Percentiles rank a stretch among this genome's conserved stretches.
Evolutionary conservation across 257 asterid genomes (phyloP).

Genomic region (Thymus quinquecostatus): DNA sequence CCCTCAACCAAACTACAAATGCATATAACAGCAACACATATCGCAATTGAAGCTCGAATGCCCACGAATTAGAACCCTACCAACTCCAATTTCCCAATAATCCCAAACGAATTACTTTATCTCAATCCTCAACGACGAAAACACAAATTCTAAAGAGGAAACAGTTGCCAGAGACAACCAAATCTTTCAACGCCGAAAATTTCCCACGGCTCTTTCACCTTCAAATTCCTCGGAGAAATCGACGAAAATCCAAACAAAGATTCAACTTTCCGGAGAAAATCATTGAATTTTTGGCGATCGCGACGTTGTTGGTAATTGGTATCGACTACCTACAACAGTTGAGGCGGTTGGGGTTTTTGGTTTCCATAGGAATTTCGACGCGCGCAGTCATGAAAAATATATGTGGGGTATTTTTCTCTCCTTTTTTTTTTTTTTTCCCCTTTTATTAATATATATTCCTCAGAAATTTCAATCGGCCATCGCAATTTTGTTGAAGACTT

Average conservation of each 20-base stretch:
- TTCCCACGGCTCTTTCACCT: constrained; percentile 15
- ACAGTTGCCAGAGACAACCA: constrained; percentile 7
- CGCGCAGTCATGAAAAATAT: not conserved
- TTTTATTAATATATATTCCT: too few species aligned
- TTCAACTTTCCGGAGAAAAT: constrained; percentile 2
- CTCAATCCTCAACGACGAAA: not conserved
- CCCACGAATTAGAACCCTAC: constrained; percentile 11
- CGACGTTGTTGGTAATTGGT: not conserved
- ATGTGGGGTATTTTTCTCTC: too few species aligned
- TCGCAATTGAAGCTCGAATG: not conserved
- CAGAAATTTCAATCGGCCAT: too few species aligned
- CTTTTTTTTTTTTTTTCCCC: too few species aligned
- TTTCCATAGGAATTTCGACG: constrained; percentile 18
- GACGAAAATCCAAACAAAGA: not conserved
- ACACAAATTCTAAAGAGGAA: constrained; percentile 6
- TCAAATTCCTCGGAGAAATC: constrained; percentile 10
- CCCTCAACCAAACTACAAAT: constrained; percentile 20
- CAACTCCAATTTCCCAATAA: not conserved
- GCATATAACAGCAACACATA: constrained; percentile 19
- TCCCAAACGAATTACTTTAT: not conserved
- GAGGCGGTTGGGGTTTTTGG: constrained; percentile 13
- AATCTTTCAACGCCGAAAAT: not conserved
- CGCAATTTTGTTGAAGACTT: too few species aligned
- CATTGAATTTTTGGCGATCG: not conserved
- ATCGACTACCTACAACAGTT: constrained; percentile 18